Base-by-base conservation (phyloP, 2,329 filamentous ascomycete species). In the Penicillium sp. region DNA sequence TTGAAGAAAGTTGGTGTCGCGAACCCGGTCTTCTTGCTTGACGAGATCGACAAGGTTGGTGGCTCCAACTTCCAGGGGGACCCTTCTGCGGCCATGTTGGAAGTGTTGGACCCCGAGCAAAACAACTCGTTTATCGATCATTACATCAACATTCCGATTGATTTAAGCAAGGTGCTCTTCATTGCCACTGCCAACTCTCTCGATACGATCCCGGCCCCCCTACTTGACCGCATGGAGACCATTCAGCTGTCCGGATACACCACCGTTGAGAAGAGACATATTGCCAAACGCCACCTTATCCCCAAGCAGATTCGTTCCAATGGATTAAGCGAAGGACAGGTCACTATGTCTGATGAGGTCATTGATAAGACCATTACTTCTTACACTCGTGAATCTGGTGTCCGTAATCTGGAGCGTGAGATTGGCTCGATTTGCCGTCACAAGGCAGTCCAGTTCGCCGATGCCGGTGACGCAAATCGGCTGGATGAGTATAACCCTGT, bases 31-130 rank as follows among this genome's bases (percentile, higher is more conserved):
- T 89, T 99, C 75, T 76, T 99, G 42, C 85, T 99, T 12, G 94
- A 99, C 67, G 94, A 99, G 76, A 96, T 99, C 62, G 94, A 99
- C 79, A 99, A 99, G 79, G 83, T 99, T 56, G 91, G 92, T 58
- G 85, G 86, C 53, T 86, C 90, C 33, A 97, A 93, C 70, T 88
- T 94, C 71, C 92, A 99, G 62, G 94, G 94, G 38, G 94, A 99
- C 66, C 94, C 94, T 3, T 95, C 90, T 18, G 94, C 94, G 21
- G 94, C 94, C 8, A 96, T 99, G 93, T 85, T 99, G 13, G 94
- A 99, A 72, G 94, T 99, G 10, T 80, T 99, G 42, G 94, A 99
- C 67, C 94, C 94, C 0, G 94, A 99, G 72, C 94, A 99, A 75
- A 99, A 99, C 68, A 84, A 95, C 72, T 88, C 85, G 9, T 99